Conservation (phyloP, 495 filamentous ascomycete species). For the Copromyces sp. region DNA sequence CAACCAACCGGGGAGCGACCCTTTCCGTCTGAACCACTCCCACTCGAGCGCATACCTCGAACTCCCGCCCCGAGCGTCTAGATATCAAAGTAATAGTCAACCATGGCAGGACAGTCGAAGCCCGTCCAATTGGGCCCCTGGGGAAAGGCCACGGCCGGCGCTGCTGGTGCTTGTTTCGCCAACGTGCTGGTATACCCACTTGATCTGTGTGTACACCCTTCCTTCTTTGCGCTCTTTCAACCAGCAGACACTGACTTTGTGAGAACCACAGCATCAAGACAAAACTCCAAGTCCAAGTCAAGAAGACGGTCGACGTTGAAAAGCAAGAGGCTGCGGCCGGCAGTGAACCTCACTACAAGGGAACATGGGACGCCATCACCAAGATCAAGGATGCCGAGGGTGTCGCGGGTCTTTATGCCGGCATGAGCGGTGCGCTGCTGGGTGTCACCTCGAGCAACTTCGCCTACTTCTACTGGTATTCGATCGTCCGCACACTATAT, state of each 20-base stretch:
- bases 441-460: conserved; percentile 98
- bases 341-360: conserved; percentile 63
- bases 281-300: conserved; percentile 92
- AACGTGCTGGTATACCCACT: conserved; percentile 95
- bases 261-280: conserved; percentile 69
- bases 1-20: not conserved
- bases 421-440: conserved; percentile 74
- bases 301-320: conserved; percentile 37
- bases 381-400: conserved; percentile 84
- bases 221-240: not conserved
- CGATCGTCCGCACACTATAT: conserved; percentile 74
- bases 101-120: conserved; percentile 77
- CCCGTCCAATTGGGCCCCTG: conserved; percentile 73
- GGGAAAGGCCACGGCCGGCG: conserved; percentile 86
- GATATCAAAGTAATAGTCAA: conserved; percentile 3
- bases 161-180: conserved; percentile 85
- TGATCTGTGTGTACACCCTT: conserved; percentile 64
- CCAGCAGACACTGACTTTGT: not conserved
- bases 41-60: not conserved
- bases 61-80: not conserved
- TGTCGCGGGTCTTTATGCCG: conserved; percentile 72
- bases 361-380: conserved; percentile 74
- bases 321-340: conserved; percentile 20
- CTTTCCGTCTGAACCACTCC: not conserved
- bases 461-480: conserved; percentile 99